Conservation (phyloP, 176 grass and related monocot genomes). For the Triticum urartu region DNA sequence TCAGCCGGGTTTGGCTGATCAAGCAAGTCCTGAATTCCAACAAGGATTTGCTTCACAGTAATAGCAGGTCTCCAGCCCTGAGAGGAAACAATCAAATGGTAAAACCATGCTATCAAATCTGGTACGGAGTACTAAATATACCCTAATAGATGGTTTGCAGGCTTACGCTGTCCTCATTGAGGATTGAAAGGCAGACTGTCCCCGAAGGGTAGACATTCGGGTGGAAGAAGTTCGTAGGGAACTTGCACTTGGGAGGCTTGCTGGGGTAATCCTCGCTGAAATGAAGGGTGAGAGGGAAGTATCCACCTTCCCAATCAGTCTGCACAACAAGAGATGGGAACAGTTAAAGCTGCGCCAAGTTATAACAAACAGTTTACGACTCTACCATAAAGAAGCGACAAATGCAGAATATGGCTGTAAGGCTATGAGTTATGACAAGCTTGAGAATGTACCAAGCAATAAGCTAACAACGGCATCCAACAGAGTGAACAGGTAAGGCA, state of each 20-base stretch:
- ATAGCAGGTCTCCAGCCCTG: slow-evolving; percentile 97
- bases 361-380: not conserved
- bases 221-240: slow-evolving; percentile 71
- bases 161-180: slow-evolving; percentile 73
- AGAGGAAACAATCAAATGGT: not conserved
- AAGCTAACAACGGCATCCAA: not conserved
- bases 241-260: slow-evolving; percentile 81
- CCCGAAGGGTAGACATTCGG: slow-evolving; percentile 79
- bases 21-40: slow-evolving; percentile 92
- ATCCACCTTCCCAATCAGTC: slow-evolving; percentile 79
- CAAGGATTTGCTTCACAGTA: slow-evolving; percentile 92
- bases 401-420: not conserved
- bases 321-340: not conserved
- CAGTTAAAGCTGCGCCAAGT: not conserved
- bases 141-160: not conserved
- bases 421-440: not conserved
- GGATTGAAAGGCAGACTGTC: slow-evolving; percentile 79
- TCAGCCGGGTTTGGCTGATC: slow-evolving; percentile 87
- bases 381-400: not conserved
- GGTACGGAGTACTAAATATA: not conserved
- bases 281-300: slow-evolving; percentile 60
- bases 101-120: not conserved
- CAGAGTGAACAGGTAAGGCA: not conserved
- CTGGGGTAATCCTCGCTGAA: slow-evolving; percentile 82
- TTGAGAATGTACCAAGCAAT: not conserved